Percentiles rank a stretch among this genome's conserved stretches.
Evolutionary conservation across 2,329 filamentous ascomycete species (phyloP).

Genomic region (Verticillium tricorpus): DNA sequence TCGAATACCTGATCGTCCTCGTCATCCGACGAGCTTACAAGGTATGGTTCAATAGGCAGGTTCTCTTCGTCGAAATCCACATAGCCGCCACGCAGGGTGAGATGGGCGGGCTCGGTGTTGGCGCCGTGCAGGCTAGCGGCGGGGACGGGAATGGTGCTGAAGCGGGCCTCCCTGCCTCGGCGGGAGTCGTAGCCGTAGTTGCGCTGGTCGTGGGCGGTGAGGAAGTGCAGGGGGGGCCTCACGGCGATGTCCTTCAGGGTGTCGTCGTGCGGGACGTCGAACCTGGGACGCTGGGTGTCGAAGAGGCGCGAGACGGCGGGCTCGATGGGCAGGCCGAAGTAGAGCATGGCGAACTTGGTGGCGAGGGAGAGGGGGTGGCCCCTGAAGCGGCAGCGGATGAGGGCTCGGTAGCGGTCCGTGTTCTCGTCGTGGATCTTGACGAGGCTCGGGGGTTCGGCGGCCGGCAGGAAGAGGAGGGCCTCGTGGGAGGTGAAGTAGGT

Average conservation of each 20-base stretch:
- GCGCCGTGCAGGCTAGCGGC: conserved; percentile 2
- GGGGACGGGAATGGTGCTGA: conserved; percentile 7
- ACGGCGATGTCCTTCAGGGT: conserved; percentile 15
- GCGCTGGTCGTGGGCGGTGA: conserved; percentile 22
- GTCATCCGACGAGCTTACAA: neutral
- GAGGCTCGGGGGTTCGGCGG: conserved; percentile 19
- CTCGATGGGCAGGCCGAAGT: conserved; percentile 41
- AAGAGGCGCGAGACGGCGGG: conserved; percentile 23
- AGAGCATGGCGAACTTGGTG: conserved; percentile 41
- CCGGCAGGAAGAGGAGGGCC: conserved; percentile 23
- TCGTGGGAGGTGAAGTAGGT: conserved; percentile 29
- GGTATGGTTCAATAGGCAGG: neutral
- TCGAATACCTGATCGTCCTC: neutral
- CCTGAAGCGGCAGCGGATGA: conserved; percentile 26
- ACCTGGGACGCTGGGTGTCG: conserved; percentile 18
- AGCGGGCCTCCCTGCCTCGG: conserved; percentile 13
- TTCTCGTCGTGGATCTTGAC: conserved; percentile 25
- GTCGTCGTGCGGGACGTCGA: conserved; percentile 13
- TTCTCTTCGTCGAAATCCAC: neutral
- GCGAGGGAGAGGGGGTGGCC: conserved; percentile 21
- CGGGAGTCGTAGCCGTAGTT: conserved; percentile 22
- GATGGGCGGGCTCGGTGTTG: neutral
- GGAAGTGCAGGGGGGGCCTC: conserved; percentile 25
- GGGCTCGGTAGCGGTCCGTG: conserved; percentile 20
- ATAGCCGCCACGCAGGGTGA: conserved; percentile 9